Conservation (phyloP, 2,329 filamentous ascomycete genomes). For the Cytospora piceicola region DNA sequence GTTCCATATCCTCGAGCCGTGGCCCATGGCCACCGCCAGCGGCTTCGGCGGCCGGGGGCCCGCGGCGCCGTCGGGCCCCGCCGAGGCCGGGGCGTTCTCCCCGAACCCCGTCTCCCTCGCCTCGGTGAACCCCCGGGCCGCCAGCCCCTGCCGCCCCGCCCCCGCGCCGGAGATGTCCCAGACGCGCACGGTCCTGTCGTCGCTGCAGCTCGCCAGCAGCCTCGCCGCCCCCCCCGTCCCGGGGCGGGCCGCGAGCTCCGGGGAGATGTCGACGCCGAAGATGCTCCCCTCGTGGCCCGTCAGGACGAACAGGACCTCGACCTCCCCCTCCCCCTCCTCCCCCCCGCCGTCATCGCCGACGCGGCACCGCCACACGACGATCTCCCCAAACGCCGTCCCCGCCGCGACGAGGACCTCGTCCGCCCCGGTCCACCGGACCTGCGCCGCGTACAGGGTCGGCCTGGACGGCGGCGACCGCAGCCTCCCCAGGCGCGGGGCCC, state of each 20-base stretch:
- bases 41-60: conserved; percentile 43
- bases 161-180: conserved; percentile 76
- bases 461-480: conserved; percentile 66
- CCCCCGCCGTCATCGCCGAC: conserved; percentile 34
- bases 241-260: conserved; percentile 46
- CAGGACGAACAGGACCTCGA: conserved; percentile 57
- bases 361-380: conserved; percentile 82
- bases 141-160: conserved; percentile 36
- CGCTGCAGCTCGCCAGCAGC: conserved; percentile 89
- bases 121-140: conserved; percentile 37
- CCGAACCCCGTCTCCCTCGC: conserved; percentile 68
- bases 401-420: conserved; percentile 74
- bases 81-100: conserved; percentile 40
- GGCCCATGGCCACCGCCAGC: conserved; percentile 79
- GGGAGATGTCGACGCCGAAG: conserved; percentile 84
- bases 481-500: conserved; percentile 48
- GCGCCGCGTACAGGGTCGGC: conserved; percentile 86
- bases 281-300: conserved; percentile 87
- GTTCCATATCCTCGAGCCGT: conserved; percentile 87
- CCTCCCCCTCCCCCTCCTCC: conserved; percentile 27
- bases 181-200: conserved; percentile 85
- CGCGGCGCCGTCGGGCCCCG: conserved; percentile 33
- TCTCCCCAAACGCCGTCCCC: conserved; percentile 93
- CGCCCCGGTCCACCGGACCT: conserved; percentile 64
- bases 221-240: conserved; percentile 47